These are phyloP conservation scores for Pleurotus tuoliensis DNA, from an alignment of 768 basidiomycete species.

Conservation along the genomic window DNA sequence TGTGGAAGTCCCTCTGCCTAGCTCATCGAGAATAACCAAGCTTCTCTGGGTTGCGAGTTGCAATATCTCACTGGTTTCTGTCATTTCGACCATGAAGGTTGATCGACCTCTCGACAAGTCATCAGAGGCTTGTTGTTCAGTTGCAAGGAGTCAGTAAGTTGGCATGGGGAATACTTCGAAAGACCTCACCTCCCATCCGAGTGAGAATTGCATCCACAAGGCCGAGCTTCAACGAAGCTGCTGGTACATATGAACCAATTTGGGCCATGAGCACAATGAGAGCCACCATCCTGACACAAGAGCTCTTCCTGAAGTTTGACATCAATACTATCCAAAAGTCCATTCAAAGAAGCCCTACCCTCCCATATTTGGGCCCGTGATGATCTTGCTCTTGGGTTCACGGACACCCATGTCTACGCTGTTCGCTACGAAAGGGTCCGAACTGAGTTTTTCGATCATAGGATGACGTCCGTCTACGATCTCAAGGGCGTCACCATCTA, in stretches of 20 bases:
- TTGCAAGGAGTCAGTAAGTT: background rate
- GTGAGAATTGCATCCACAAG: conserved; percentile 83
- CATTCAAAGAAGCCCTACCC: conserved; percentile 33
- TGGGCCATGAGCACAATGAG: conserved; percentile 82
- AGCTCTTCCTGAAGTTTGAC: conserved; percentile 61
- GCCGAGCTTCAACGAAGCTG: conserved; percentile 66
- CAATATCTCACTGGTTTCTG: conserved; percentile 89
- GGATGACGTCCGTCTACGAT: conserved; percentile 89
- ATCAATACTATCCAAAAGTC: background rate
- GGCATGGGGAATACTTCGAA: conserved; percentile 2
- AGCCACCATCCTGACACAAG: conserved; percentile 74
- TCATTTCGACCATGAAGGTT: conserved; percentile 97
- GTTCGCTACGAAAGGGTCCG: conserved; percentile 87
- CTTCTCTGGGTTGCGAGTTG: conserved; percentile 68
- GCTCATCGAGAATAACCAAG: conserved; percentile 86
- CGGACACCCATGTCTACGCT: conserved; percentile 60
- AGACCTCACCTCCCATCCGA: conserved; percentile 75
- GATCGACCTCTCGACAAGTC: conserved; percentile 84
- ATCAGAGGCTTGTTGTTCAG: conserved; percentile 61
- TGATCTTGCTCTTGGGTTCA: conserved; percentile 55
- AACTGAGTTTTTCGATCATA: conserved; percentile 77
- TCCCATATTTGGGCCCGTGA: conserved; percentile 87
- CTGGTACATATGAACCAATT: conserved; percentile 93
- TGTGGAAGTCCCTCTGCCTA: conserved; percentile 89
- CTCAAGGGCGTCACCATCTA: conserved; percentile 61